These are phyloP conservation scores for Solanum chilense DNA, from an alignment of 257 asterid species.

Conservation along the genomic window DNA sequence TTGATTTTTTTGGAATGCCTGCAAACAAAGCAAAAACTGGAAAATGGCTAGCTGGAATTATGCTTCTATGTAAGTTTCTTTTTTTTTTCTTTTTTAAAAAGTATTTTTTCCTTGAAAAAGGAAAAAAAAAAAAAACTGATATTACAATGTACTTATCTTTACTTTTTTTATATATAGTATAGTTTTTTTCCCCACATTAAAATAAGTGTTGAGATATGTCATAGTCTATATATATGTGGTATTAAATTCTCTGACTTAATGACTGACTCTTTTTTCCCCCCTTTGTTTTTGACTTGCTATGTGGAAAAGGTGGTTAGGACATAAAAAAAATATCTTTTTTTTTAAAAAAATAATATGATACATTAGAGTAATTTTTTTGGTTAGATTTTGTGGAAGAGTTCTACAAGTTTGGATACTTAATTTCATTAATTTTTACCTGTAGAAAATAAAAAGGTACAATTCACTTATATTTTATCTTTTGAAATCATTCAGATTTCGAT, in stretches of 20 bases:
- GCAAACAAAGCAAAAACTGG: conserved; percentile 51
- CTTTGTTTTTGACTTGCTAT: background rate
- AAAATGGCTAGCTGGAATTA: conserved; percentile 59
- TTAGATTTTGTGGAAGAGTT: background rate
- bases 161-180: background rate
- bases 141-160: conserved; percentile 12
- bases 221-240: conserved; percentile 2
- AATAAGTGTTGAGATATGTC: conserved; percentile 1
- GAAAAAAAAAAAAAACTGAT: background rate
- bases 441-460: background rate
- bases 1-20: conserved; percentile 62
- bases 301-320: background rate
- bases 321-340: background rate
- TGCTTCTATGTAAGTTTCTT: conserved; percentile 51
- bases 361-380: background rate
- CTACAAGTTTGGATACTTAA: background rate
- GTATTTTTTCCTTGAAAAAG: background rate
- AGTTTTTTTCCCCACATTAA: background rate
- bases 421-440: background rate
- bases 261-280: background rate
- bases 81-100: background rate
- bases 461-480: too few species aligned
- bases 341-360: background rate
- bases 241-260: background rate
- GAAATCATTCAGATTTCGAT: too few species aligned